A percentile compares a stretch with the other conserved stretches of the same genome.
phyloP scores from a whole-genome alignment of 78 protist genomes.

The Paulinella micropora region DNA sequence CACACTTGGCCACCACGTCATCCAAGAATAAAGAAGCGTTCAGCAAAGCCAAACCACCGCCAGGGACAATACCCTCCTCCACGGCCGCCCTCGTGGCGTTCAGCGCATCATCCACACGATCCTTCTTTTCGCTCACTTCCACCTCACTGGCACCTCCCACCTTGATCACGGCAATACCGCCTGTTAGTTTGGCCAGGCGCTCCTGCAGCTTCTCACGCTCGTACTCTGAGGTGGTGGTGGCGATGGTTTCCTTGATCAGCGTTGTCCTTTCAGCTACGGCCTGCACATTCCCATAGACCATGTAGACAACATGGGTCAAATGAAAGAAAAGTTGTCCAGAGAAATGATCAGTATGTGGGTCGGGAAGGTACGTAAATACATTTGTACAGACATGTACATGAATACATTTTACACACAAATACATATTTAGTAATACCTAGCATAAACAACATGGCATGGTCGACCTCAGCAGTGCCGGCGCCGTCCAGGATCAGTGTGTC shows the following conservation, averaged over 20 bases:
- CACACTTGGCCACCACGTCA: conserved; percentile 23
- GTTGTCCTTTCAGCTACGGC: too few relatives aligned
- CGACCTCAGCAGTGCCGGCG: conserved; percentile 64
- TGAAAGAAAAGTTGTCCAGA: too few relatives aligned
- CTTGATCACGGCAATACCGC: conserved; percentile 94
- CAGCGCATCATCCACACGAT: conserved; percentile 91
- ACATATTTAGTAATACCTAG: too few relatives aligned
- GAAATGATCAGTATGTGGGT: too few relatives aligned
- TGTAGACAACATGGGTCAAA: too few relatives aligned
- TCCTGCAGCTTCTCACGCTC: conserved; percentile 73
- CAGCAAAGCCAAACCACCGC: conserved; percentile 89
- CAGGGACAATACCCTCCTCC: conserved; percentile 94
- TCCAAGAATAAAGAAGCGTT: not conserved
- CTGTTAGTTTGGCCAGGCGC: conserved; percentile 87
- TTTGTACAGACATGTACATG: too few relatives aligned
- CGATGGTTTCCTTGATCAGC: conserved; percentile 54
- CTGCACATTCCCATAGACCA: too few relatives aligned
- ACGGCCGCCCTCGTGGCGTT: conserved; percentile 96
- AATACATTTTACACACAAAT: too few relatives aligned
- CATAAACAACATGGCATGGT: too few relatives aligned
- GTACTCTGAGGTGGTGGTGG: conserved; percentile 57
- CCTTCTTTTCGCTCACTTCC: conserved; percentile 95
- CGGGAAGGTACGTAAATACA: too few relatives aligned
- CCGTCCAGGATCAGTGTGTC: conserved; percentile 86
- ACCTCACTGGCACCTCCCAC: conserved; percentile 96